Evolutionary conservation across 345 rosid genomes (phyloP).

Genomic region (Syzygium aromaticum): DNA sequence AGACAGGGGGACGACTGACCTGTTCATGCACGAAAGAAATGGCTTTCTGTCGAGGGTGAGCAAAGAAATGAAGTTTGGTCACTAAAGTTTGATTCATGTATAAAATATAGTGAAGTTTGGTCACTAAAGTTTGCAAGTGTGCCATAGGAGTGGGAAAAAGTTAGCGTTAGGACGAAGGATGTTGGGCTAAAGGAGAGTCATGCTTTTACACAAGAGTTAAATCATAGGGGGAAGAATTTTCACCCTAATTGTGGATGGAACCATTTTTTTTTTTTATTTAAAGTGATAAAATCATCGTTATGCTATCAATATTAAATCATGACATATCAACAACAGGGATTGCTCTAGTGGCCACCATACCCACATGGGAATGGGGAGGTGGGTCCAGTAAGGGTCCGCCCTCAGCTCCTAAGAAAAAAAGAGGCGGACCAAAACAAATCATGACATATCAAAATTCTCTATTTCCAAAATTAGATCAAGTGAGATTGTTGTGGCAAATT

Average conservation of each 20-base stretch:
- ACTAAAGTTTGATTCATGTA: background rate
- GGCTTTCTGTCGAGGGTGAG: too few relatives aligned
- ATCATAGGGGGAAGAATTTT: background rate
- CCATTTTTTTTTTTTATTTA: too few relatives aligned
- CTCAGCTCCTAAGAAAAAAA: background rate
- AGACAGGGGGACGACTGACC: too few relatives aligned
- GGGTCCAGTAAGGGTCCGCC: background rate
- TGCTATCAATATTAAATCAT: background rate
- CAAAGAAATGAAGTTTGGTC: too few relatives aligned
- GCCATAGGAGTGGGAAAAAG: too few relatives aligned
- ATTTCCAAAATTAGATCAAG: background rate
- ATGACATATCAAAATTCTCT: background rate
- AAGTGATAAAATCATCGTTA: too few relatives aligned
- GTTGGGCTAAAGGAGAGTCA: too few relatives aligned
- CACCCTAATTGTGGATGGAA: background rate
- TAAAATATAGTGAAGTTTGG: background rate
- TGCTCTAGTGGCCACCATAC: background rate
- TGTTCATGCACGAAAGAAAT: too few relatives aligned
- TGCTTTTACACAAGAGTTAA: too few relatives aligned
- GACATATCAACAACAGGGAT: rapidly evolving
- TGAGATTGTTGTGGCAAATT: background rate
- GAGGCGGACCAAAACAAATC: too few relatives aligned
- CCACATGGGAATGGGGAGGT: background rate
- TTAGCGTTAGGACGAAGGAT: too few relatives aligned
- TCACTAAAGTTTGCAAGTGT: too few relatives aligned